Evolutionary conservation across 1,284 basidiomycete genomes (phyloP).

Genomic region (Caloboletus firmus): DNA sequence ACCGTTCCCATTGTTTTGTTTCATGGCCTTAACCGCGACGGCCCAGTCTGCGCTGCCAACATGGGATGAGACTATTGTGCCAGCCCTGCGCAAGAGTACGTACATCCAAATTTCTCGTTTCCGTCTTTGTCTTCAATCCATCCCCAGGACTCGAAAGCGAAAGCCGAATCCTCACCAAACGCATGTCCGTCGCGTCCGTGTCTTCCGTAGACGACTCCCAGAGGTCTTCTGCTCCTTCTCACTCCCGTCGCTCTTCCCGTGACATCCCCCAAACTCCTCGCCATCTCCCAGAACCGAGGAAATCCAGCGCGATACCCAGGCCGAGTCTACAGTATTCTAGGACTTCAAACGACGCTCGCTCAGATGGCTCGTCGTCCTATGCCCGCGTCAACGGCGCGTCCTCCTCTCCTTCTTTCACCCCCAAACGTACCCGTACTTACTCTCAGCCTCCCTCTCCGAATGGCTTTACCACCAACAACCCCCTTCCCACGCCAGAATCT

Average conservation of each 20-base stretch:
- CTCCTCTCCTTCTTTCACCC: slow-evolving; percentile 13
- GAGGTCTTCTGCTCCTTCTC: slow-evolving; percentile 16
- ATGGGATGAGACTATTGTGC: slow-evolving; percentile 38
- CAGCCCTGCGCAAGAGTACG: slow-evolving; percentile 33
- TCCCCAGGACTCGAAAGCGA: slow-evolving; percentile 67
- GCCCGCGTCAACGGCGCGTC: slow-evolving; percentile 26
- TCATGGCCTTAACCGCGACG: slow-evolving; percentile 31
- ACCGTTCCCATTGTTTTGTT: neutral
- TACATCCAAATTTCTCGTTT: neutral
- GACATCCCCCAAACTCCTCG: slow-evolving; percentile 21
- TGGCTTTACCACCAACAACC: slow-evolving; percentile 28
- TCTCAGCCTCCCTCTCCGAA: slow-evolving; percentile 48
- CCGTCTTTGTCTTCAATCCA: slow-evolving; percentile 1
- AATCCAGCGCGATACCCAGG: slow-evolving; percentile 49
- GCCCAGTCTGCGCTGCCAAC: slow-evolving; percentile 29
- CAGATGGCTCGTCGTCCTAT: slow-evolving; percentile 21
- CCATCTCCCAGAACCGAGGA: slow-evolving; percentile 28
- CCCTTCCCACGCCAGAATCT: slow-evolving; percentile 36
- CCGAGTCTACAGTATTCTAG: slow-evolving; percentile 43
- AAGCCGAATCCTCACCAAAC: slow-evolving; percentile 66
- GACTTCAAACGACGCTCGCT: slow-evolving; percentile 16
- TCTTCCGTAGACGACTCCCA: slow-evolving; percentile 47
- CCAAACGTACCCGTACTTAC: slow-evolving; percentile 51
- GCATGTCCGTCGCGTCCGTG: slow-evolving; percentile 71
- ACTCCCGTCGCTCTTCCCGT: slow-evolving; percentile 19